phyloP scores from a whole-genome alignment of 2,329 filamentous ascomycete genomes.

The Cytospora chrysosperma region DNA sequence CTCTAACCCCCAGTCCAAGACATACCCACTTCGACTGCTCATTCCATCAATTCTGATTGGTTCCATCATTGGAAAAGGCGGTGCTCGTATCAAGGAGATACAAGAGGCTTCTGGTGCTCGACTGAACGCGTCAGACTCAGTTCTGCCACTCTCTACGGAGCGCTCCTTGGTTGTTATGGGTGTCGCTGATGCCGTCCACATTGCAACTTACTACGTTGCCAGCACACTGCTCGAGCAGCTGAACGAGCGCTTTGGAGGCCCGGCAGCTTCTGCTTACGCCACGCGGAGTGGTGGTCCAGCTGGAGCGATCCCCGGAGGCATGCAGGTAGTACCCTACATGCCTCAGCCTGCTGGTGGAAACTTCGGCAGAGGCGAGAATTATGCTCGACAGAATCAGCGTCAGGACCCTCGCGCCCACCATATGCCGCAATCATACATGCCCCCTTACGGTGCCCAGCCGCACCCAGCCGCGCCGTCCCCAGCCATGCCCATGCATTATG shows the following conservation, averaged over 20 bases:
- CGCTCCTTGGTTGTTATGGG: slow-evolving; percentile 97
- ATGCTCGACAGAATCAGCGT: slow-evolving; percentile 69
- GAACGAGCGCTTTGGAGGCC: slow-evolving; percentile 93
- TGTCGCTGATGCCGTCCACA: slow-evolving; percentile 96
- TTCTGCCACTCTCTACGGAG: slow-evolving; percentile 91
- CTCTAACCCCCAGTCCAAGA: slow-evolving; percentile 93
- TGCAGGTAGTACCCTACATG: slow-evolving; percentile 98
- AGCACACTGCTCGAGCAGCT: slow-evolving; percentile 97
- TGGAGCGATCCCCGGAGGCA: slow-evolving; percentile 90
- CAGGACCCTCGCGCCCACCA: slow-evolving; percentile 73
- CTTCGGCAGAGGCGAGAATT: slow-evolving; percentile 88
- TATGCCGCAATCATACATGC: slow-evolving; percentile 51
- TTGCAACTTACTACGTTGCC: slow-evolving; percentile 97
- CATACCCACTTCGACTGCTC: slow-evolving; percentile 90
- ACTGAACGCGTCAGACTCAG: slow-evolving; percentile 93
- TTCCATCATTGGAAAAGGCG: slow-evolving; percentile 97
- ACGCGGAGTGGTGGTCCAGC: slow-evolving; percentile 91
- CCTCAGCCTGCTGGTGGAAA: slow-evolving; percentile 91
- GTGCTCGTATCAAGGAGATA: slow-evolving; percentile 94
- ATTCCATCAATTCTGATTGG: slow-evolving; percentile 97
- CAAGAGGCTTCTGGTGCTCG: slow-evolving; percentile 96
- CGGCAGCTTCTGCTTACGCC: slow-evolving; percentile 95
- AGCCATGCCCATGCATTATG: slow-evolving; percentile 76
- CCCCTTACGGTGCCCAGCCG: slow-evolving; percentile 64
- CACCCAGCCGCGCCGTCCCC: slow-evolving; percentile 62